phyloP scores from a whole-genome alignment of 176 grass and related monocot genomes.

The Thinopyrum elongatum region DNA sequence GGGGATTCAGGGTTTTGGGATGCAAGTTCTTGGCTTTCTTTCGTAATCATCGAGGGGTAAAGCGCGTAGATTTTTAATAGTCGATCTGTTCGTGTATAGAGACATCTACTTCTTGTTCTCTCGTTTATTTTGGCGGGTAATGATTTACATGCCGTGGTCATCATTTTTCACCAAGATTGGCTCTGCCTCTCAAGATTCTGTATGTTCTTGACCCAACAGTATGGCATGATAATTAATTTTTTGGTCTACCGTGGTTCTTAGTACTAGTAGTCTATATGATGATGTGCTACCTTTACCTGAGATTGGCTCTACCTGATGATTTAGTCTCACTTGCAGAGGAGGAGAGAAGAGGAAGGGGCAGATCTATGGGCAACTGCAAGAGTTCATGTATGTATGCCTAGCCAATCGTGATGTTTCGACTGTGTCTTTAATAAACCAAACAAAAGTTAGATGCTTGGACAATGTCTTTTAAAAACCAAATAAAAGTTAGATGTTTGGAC shows the following conservation, averaged over 20 bases:
- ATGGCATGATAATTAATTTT: background rate
- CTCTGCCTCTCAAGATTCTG: background rate
- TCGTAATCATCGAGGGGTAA: background rate
- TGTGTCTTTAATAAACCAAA: background rate
- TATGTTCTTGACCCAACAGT: background rate
- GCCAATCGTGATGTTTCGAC: background rate
- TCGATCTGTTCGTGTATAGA: background rate
- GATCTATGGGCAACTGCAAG: background rate
- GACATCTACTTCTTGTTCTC: background rate
- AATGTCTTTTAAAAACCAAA: background rate
- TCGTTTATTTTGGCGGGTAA: background rate
- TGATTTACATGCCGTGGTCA: background rate
- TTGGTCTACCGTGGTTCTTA: background rate
- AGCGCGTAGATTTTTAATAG: background rate
- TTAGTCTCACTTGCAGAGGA: background rate
- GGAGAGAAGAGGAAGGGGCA: background rate
- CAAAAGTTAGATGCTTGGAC: background rate
- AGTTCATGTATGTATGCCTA: background rate
- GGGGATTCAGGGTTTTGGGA: background rate
- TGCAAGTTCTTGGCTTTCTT: conserved; percentile 11
- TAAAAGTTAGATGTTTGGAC: background rate
- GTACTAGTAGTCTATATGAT: background rate
- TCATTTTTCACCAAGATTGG: background rate
- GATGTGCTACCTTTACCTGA: background rate
- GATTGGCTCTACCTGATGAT: background rate